phyloP scores from a whole-genome alignment of 1,284 basidiomycete genomes.

The Trichosporon coremiiforme region DNA sequence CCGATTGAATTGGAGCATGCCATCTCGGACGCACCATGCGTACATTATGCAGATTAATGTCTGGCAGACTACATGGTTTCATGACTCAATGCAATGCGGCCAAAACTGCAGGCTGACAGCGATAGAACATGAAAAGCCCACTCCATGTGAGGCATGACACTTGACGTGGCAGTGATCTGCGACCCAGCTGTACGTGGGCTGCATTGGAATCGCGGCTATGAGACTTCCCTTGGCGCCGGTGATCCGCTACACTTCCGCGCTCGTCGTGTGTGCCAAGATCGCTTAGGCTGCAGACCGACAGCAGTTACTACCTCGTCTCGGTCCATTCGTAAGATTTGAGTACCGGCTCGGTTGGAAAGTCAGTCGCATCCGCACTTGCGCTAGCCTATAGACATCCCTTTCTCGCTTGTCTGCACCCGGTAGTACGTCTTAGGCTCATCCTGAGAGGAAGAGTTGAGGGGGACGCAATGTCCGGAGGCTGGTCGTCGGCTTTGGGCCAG shows the following conservation, averaged over 20 bases:
- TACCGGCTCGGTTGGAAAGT: neutral
- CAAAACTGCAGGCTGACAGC: no score
- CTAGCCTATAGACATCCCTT: neutral
- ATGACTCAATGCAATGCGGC: neutral
- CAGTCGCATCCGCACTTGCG: neutral
- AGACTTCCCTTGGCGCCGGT: neutral
- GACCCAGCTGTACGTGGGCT: no score
- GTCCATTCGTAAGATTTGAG: neutral
- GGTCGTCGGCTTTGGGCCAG: conserved; percentile 2
- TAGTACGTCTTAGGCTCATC: neutral
- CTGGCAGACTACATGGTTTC: neutral
- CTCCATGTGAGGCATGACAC: neutral
- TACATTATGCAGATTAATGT: neutral
- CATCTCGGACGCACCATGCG: neutral
- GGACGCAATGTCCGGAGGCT: neutral
- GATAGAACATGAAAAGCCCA: neutral
- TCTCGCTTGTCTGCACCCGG: neutral
- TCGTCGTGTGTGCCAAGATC: neutral
- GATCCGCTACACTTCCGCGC: neutral
- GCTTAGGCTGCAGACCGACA: no score
- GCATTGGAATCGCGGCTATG: neutral
- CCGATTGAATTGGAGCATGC: neutral
- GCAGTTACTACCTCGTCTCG: neutral
- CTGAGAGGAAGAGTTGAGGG: neutral
- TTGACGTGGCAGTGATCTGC: no score